Conservation (phyloP, 2,329 filamentous ascomycete species). For the Alternaria gansuensis region DNA sequence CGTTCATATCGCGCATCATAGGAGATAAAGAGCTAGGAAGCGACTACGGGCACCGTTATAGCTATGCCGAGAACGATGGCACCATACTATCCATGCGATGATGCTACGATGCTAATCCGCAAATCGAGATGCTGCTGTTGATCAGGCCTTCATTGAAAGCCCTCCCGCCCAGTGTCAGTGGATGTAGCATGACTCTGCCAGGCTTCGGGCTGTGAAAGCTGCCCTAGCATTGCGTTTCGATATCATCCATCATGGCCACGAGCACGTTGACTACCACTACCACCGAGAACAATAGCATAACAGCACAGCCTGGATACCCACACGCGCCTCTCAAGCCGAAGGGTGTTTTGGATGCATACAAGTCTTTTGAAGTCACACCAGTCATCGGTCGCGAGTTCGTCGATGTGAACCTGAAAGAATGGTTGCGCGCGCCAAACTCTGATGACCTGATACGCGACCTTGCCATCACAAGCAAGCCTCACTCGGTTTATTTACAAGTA, state of each 20-base stretch:
- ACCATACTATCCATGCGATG: slow-evolving; percentile 5
- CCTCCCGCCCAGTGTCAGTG: not conserved
- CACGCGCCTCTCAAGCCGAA: slow-evolving; percentile 53
- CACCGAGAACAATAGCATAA: not conserved
- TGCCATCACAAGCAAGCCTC: slow-evolving; percentile 56
- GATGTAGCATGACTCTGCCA: not conserved
- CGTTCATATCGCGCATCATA: not conserved
- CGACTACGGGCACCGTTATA: not conserved
- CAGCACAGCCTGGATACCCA: slow-evolving; percentile 7
- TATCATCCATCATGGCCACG: slow-evolving; percentile 14
- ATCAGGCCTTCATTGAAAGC: not conserved
- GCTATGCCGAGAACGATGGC: slow-evolving; percentile 1
- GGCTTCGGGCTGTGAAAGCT: too few species aligned
- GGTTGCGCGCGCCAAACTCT: slow-evolving; percentile 69
- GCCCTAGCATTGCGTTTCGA: not conserved
- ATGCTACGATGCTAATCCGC: slow-evolving; percentile 2
- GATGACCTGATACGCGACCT: slow-evolving; percentile 72
- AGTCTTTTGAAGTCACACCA: slow-evolving; percentile 68
- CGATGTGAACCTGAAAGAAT: slow-evolving; percentile 67
- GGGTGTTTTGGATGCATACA: slow-evolving; percentile 62
- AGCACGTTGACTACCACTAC: slow-evolving; percentile 9
- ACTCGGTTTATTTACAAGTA: not conserved
- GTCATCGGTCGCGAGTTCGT: slow-evolving; percentile 69
- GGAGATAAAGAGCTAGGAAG: not conserved
- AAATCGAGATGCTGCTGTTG: not conserved